Conservation (phyloP, 2,329 filamentous ascomycete species). For the Cladophialophora carrionii region DNA sequence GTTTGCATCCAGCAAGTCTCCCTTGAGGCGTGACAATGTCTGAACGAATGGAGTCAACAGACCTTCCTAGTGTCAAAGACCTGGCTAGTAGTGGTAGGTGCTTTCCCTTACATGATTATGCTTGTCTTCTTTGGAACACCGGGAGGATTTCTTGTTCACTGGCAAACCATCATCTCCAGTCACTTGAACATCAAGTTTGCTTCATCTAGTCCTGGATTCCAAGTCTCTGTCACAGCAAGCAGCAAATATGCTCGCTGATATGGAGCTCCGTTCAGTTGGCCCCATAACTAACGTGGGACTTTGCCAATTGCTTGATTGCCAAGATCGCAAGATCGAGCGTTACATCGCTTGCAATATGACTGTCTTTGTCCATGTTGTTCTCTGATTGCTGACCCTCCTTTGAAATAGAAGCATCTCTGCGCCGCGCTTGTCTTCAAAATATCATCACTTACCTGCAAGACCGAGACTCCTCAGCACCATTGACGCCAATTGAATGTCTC, state of each 20-base stretch:
- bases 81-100: conserved; percentile 38
- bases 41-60: conserved; percentile 11
- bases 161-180: background rate
- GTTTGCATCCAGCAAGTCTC: background rate
- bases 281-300: background rate
- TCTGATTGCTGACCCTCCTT: background rate
- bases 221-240: background rate
- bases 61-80: conserved; percentile 37
- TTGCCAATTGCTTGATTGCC: background rate
- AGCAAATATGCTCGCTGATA: background rate
- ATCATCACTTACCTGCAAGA: conserved; percentile 32
- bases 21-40: conserved; percentile 20
- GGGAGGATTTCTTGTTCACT: background rate
- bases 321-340: background rate
- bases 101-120: background rate
- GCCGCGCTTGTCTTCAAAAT: conserved; percentile 31
- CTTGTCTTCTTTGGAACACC: background rate
- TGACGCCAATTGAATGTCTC: conserved; percentile 35
- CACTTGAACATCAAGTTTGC: background rate
- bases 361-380: background rate
- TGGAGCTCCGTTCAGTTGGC: background rate
- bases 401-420: conserved; percentile 30
- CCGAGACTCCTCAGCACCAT: conserved; percentile 21
- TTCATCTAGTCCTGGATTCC: background rate
- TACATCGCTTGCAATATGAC: background rate